Evolutionary conservation across 495 filamentous ascomycete genomes (phyloP).

Genomic region (Tuber aestivum): DNA sequence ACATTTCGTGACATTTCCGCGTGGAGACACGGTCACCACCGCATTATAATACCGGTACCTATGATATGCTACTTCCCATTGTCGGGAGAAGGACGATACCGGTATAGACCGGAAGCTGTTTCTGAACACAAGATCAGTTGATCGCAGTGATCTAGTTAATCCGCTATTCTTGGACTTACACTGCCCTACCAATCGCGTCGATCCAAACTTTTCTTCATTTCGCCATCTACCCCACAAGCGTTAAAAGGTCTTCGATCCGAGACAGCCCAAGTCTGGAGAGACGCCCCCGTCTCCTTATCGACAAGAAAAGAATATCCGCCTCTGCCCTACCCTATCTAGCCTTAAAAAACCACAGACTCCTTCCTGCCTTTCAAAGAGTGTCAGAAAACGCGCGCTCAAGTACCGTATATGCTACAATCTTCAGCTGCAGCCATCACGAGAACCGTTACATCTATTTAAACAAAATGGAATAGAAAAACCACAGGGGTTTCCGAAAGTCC

Average conservation of each 20-base stretch:
- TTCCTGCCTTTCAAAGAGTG: neutral
- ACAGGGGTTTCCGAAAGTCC: neutral
- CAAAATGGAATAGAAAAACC: neutral
- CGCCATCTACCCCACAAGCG: conserved; percentile 27
- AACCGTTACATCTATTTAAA: neutral
- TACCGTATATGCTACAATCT: neutral
- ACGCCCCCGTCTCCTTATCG: conserved; percentile 28
- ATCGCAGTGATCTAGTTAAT: neutral
- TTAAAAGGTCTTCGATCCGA: conserved; percentile 28
- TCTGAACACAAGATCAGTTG: neutral
- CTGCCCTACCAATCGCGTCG: conserved; percentile 29
- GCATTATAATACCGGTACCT: no score
- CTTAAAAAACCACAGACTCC: neutral
- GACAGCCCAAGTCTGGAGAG: conserved; percentile 29
- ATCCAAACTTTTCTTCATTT: conserved; percentile 30
- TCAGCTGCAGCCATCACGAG: neutral
- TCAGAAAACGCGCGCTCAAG: neutral
- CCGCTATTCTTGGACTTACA: neutral
- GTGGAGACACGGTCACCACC: neutral
- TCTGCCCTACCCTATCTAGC: conserved; percentile 9
- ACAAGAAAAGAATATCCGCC: conserved; percentile 24
- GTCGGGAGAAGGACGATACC: neutral
- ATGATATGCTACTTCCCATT: neutral
- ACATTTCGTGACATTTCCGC: conserved; percentile 16
- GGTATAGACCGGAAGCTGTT: neutral